A percentile compares a stretch with the other conserved stretches of the same genome.
Conservation (phyloP, 164 flowering plant genomes). For the Annona squamosa region DNA sequence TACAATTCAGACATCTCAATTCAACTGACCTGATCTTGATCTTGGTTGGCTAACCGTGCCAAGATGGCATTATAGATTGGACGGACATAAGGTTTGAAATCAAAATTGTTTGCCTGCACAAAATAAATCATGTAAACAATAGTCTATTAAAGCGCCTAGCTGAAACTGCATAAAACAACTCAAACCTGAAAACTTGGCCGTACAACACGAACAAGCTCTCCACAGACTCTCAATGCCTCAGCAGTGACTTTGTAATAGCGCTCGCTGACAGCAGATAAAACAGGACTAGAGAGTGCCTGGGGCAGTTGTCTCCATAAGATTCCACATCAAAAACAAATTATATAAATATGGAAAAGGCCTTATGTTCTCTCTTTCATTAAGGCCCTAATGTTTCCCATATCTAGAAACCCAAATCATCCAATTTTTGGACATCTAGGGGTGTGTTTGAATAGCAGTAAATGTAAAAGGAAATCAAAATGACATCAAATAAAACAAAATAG, state of each 20-base stretch:
- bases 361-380: too few relatives aligned
- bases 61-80: slow-evolving; percentile 88
- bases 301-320: slow-evolving; percentile 4
- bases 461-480: too few relatives aligned
- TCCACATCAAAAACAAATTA: too few relatives aligned
- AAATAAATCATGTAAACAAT: slow-evolving; percentile 1
- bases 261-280: slow-evolving; percentile 90
- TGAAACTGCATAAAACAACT: slow-evolving; percentile 1
- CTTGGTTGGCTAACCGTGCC: slow-evolving; percentile 91
- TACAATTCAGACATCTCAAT: not conserved
- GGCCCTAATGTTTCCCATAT: too few relatives aligned
- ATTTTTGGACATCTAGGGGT: too few relatives aligned
- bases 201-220: slow-evolving; percentile 90
- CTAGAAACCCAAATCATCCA: too few relatives aligned
- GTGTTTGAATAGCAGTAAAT: too few relatives aligned
- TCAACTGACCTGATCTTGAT: slow-evolving; percentile 88
- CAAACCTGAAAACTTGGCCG: slow-evolving; percentile 79
- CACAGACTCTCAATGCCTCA: slow-evolving; percentile 95
- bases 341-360: too few relatives aligned
- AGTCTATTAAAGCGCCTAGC: not conserved
- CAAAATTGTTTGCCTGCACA: slow-evolving; percentile 61
- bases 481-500: too few relatives aligned
- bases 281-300: slow-evolving; percentile 80
- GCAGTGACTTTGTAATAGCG: slow-evolving; percentile 98
- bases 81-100: slow-evolving; percentile 77